phyloP scores from a whole-genome alignment of 495 filamentous ascomycete species.

The Staphylotrichum longicolle region DNA sequence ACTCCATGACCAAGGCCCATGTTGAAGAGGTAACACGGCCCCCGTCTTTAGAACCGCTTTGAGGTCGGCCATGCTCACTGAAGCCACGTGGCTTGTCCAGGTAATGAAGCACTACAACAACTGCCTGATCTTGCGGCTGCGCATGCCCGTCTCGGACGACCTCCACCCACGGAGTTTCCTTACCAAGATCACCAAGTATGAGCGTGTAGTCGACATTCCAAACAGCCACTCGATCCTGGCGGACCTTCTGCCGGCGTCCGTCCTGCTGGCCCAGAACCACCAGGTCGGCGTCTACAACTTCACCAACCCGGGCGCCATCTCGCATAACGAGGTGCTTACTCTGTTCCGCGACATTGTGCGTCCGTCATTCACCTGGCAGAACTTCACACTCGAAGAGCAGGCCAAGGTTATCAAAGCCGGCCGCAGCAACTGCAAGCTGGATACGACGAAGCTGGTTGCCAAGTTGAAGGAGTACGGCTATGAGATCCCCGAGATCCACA shows the following conservation, averaged over 20 bases:
- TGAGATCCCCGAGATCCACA: constrained; percentile 59
- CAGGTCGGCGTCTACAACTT: constrained; percentile 66
- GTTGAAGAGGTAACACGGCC: constrained; percentile 54
- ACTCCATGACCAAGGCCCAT: constrained; percentile 62
- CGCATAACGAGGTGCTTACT: constrained; percentile 62
- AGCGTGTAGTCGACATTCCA: constrained; percentile 61
- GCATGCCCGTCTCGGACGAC: constrained; percentile 69
- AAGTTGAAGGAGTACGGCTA: constrained; percentile 60
- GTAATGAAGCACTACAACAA: constrained; percentile 60
- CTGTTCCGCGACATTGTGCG: constrained; percentile 62
- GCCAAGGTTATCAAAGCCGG: constrained; percentile 64
- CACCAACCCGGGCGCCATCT: constrained; percentile 66
- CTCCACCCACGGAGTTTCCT: constrained; percentile 65
- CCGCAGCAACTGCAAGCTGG: constrained; percentile 62
- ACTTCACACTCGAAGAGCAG: constrained; percentile 64
- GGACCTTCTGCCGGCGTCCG: constrained; percentile 60
- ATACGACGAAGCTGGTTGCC: constrained; percentile 57
- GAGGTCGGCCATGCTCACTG: not conserved
- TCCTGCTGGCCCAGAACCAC: constrained; percentile 58
- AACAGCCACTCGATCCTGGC: constrained; percentile 66
- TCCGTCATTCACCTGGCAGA: constrained; percentile 62
- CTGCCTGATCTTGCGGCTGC: constrained; percentile 58
- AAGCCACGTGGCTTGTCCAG: constrained; percentile 29
- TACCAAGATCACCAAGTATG: constrained; percentile 65
- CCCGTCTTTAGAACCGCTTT: not conserved